These are phyloP conservation scores for Roridomyces roridus DNA, from an alignment of 768 basidiomycete species.

Conservation along the genomic window DNA sequence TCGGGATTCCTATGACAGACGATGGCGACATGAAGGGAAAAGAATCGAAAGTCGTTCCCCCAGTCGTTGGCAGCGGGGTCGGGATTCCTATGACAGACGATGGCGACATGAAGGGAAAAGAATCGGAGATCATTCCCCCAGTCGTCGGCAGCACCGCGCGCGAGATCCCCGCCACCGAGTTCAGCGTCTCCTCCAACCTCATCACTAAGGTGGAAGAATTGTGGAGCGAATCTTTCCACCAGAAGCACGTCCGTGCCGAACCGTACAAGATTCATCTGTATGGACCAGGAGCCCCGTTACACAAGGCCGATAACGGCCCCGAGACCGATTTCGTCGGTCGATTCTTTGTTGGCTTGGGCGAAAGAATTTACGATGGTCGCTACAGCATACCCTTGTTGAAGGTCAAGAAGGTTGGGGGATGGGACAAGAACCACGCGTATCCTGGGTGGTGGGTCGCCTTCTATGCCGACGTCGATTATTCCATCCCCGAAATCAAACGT, in stretches of 20 bases:
- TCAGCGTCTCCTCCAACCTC: slow-evolving; percentile 18
- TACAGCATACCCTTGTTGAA: too few species aligned
- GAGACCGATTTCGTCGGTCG: slow-evolving; percentile 33
- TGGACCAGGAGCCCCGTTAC: slow-evolving; percentile 32
- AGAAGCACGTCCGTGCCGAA: slow-evolving; percentile 26
- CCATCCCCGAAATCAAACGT: slow-evolving; percentile 12
- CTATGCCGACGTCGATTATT: slow-evolving; percentile 34
- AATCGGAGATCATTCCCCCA: too few species aligned
- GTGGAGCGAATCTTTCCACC: slow-evolving; percentile 27
- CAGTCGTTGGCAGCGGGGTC: too few species aligned
- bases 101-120: too few species aligned
- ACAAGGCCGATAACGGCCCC: slow-evolving; percentile 31
- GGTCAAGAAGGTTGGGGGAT: not conserved
- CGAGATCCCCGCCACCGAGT: slow-evolving; percentile 27
- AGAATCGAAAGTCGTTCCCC: too few species aligned
- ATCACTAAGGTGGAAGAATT: slow-evolving; percentile 11
- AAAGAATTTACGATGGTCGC: slow-evolving; percentile 6
- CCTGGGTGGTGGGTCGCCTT: slow-evolving; percentile 32
- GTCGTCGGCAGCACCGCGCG: too few species aligned
- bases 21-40: too few species aligned
- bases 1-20: too few species aligned
- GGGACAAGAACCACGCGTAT: not conserved
- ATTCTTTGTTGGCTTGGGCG: slow-evolving; percentile 36
- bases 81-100: too few species aligned
- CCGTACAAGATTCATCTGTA: slow-evolving; percentile 39